Conservation (phyloP, 257 asterid species). For the Solanum peruvianum region DNA sequence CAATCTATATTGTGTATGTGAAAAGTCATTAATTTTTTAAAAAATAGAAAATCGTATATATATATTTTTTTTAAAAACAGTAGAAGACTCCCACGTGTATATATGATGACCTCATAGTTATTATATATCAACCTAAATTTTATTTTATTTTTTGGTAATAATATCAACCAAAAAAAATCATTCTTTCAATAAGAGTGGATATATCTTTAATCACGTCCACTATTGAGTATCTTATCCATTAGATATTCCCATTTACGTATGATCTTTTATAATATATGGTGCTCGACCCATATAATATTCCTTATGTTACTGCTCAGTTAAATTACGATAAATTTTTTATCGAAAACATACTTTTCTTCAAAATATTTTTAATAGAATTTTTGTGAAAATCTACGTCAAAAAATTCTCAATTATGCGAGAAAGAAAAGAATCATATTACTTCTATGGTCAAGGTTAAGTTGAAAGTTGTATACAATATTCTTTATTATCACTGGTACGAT, state of each 20-base stretch:
- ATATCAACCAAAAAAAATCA: neutral
- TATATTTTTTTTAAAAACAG: neutral
- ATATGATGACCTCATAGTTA: neutral
- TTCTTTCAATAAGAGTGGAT: slow-evolving; percentile 8
- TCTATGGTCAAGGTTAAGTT: neutral
- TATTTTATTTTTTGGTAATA: neutral
- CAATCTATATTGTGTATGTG: neutral
- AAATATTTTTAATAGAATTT: neutral
- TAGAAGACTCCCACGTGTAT: neutral
- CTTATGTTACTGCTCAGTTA: neutral
- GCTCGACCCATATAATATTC: neutral
- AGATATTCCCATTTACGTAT: neutral
- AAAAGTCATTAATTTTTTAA: neutral
- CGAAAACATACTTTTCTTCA: neutral
- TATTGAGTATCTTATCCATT: slow-evolving; percentile 1
- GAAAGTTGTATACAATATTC: neutral
- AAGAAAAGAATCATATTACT: neutral
- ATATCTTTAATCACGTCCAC: slow-evolving; percentile 18
- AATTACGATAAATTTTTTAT: neutral
- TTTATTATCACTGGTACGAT: neutral
- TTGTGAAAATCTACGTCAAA: neutral
- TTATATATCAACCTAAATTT: neutral
- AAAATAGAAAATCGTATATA: too few relatives aligned
- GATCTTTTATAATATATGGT: neutral
- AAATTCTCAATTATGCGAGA: neutral